Evolutionary conservation across 805 yeast species (phyloP).

Genomic region (Candida odintsovae): DNA sequence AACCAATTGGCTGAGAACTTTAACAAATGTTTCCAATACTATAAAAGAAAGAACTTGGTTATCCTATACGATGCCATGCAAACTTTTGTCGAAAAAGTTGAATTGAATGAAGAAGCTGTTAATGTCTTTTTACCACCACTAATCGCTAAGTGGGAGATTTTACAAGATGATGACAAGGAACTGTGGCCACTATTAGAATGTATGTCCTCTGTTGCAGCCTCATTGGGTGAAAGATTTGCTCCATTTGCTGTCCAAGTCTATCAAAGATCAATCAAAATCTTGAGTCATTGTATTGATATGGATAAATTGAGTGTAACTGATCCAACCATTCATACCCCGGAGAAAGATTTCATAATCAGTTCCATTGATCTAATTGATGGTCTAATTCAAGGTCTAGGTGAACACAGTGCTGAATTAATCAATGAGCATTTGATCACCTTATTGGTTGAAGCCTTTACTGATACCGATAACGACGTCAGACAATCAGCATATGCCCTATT

Average conservation of each 20-base stretch:
- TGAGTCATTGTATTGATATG: constrained; percentile 60
- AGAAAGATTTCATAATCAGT: constrained; percentile 85
- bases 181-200: constrained; percentile 92
- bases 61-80: constrained; percentile 87
- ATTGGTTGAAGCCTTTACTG: constrained; percentile 65
- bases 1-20: constrained; percentile 65
- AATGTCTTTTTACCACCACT: constrained; percentile 73
- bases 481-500: constrained; percentile 86
- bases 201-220: constrained; percentile 85
- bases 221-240: constrained; percentile 76
- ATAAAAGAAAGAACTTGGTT: constrained; percentile 77
- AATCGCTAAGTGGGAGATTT: constrained; percentile 69
- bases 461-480: constrained; percentile 79
- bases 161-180: constrained; percentile 75
- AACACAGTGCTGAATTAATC: constrained; percentile 52
- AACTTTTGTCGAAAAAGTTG: constrained; percentile 74
- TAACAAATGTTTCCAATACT: constrained; percentile 64
- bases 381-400: constrained; percentile 79
- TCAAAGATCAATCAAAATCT: constrained; percentile 65
- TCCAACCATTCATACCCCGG: constrained; percentile 70
- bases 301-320: constrained; percentile 60
- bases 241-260: constrained; percentile 88
- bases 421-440: constrained; percentile 50
- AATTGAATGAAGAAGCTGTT: constrained; percentile 51
- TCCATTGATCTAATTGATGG: constrained; percentile 91